Conservation (phyloP, 2,329 filamentous ascomycete species). For the Apiospora saccharicola region DNA sequence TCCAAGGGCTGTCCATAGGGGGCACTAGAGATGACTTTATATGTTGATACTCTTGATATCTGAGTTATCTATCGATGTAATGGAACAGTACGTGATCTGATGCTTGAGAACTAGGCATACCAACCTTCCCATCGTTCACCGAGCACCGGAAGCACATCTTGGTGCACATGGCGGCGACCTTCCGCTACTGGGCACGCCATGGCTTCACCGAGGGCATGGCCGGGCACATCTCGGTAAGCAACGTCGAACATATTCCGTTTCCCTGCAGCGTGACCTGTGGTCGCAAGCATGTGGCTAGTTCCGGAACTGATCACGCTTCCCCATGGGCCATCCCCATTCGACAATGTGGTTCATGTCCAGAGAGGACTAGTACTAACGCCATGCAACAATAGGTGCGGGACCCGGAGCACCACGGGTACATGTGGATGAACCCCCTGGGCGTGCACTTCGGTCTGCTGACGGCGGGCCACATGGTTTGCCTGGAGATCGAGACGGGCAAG, state of each 20-base stretch:
- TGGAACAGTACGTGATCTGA: neutral
- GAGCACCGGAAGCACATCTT: slow-evolving; percentile 68
- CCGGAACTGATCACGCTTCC: neutral
- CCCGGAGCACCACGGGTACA: slow-evolving; percentile 65
- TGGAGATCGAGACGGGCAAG: slow-evolving; percentile 64
- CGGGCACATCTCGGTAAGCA: slow-evolving; percentile 61
- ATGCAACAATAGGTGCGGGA: slow-evolving; percentile 56
- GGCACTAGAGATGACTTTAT: neutral
- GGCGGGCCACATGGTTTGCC: slow-evolving; percentile 71
- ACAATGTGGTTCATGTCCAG: neutral
- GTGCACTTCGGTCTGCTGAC: slow-evolving; percentile 71
- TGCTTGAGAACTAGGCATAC: slow-evolving; percentile 45
- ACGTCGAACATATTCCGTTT: neutral
- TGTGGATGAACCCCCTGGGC: slow-evolving; percentile 75
- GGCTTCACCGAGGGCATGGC: slow-evolving; percentile 68
- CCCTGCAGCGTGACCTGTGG: too few relatives aligned
- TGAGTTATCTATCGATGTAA: too few relatives aligned
- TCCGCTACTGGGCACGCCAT: slow-evolving; percentile 71
- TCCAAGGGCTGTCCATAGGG: neutral
- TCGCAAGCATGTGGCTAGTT: neutral
- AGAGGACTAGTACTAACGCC: neutral
- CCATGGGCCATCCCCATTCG: too few relatives aligned
- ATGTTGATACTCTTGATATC: too few relatives aligned
- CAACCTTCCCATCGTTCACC: slow-evolving; percentile 48
- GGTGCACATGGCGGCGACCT: slow-evolving; percentile 72